Evolutionary conservation across 1,284 basidiomycete genomes (phyloP).

Genomic region (Cryptococcus neoformans): DNA sequence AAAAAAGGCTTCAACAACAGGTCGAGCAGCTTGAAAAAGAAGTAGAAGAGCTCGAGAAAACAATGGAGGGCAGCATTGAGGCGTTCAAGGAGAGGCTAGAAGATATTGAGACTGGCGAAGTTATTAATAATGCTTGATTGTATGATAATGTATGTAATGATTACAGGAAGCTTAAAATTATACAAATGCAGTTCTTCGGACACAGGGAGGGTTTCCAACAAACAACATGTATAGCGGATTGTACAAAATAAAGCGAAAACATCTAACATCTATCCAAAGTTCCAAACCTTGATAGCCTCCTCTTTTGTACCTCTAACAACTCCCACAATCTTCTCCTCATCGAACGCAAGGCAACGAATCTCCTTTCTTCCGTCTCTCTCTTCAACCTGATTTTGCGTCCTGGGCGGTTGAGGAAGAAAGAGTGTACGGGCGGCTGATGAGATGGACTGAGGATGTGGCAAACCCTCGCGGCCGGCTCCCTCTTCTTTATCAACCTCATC

Average conservation of each 20-base stretch:
- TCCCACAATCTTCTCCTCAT: conserved; percentile 49
- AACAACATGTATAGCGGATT: background rate
- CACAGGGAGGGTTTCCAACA: background rate
- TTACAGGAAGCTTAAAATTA: background rate
- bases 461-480: conserved; percentile 1
- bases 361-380: background rate
- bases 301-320: conserved; percentile 21
- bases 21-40: conserved; percentile 31
- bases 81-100: conserved; percentile 16
- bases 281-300: conserved; percentile 42
- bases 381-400: background rate
- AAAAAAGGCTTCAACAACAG: conserved; percentile 31
- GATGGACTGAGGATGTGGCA: conserved; percentile 42
- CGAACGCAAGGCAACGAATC: conserved; percentile 43
- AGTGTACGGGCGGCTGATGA: conserved; percentile 40
- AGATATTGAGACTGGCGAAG: conserved; percentile 10
- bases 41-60: conserved; percentile 37
- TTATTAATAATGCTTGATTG: background rate
- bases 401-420: conserved; percentile 36
- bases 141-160: background rate
- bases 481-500: background rate
- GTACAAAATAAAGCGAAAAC: background rate
- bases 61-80: conserved; percentile 21
- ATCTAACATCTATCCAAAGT: conserved; percentile 16
- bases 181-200: background rate